Percentiles rank a stretch among this genome's conserved stretches.
phyloP scores from a whole-genome alignment of 352 stramenopile genomes.

The Phytopythium boreale region DNA sequence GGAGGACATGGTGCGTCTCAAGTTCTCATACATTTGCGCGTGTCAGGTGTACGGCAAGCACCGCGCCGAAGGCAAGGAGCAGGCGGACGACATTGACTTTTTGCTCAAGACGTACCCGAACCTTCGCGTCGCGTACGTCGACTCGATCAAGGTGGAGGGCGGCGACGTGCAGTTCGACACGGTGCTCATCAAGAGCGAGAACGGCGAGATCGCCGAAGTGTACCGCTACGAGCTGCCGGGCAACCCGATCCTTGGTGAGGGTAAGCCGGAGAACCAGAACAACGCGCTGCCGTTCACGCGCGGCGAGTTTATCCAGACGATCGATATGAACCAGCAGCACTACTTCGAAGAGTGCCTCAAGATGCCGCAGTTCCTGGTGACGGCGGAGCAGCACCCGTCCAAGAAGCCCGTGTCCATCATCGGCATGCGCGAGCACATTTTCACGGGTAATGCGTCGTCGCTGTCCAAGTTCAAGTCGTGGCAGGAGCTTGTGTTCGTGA shows the following conservation, averaged over 20 bases:
- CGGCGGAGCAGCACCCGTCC: conserved; percentile 56
- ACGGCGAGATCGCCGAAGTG: conserved; percentile 63
- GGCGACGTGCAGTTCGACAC: conserved; percentile 47
- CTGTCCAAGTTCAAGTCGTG: conserved; percentile 81
- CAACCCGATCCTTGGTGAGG: conserved; percentile 81
- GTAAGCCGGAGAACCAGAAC: conserved; percentile 89
- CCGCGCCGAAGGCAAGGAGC: conserved; percentile 54
- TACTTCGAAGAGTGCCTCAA: conserved; percentile 89
- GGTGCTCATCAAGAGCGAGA: conserved; percentile 70
- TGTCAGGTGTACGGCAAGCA: conserved; percentile 86
- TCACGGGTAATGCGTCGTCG: conserved; percentile 74
- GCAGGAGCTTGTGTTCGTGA: conserved; percentile 81
- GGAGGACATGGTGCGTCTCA: conserved; percentile 78
- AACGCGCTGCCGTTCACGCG: conserved; percentile 84
- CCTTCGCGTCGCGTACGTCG: conserved; percentile 76
- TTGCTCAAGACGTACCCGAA: conserved; percentile 75
- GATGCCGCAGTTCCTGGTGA: conserved; percentile 75
- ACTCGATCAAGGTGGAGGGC: conserved; percentile 42
- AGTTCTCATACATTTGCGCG: conserved; percentile 83
- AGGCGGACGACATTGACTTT: conserved; percentile 76
- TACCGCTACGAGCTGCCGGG: conserved; percentile 79
- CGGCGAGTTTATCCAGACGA: conserved; percentile 86
- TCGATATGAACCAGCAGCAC: conserved; percentile 91
- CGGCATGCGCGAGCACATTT: conserved; percentile 84
- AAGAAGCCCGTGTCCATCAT: conserved; percentile 78